Conservation (phyloP, 805 yeast species). For the Crinitomyces ghanaensis region DNA sequence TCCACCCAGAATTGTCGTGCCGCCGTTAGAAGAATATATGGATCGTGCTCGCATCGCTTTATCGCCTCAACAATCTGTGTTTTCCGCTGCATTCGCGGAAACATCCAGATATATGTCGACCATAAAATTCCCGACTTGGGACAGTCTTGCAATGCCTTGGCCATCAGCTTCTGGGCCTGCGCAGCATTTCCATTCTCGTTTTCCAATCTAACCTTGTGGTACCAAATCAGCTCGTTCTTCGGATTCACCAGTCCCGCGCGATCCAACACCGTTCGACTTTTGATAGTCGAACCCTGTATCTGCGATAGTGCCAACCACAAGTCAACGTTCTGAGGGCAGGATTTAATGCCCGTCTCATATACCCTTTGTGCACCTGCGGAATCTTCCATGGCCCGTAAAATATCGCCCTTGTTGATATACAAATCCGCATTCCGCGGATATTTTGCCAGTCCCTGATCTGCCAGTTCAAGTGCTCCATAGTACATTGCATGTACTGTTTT, state of each 20-base stretch:
- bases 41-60: conserved; percentile 48
- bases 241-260: conserved; percentile 46
- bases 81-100: conserved; percentile 37
- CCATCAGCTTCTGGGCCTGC: conserved; percentile 44
- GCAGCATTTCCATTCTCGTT: conserved; percentile 33
- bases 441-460: conserved; percentile 36
- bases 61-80: conserved; percentile 63
- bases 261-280: conserved; percentile 66
- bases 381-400: conserved; percentile 28
- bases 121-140: conserved; percentile 56
- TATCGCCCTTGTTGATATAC: conserved; percentile 53
- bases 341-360: conserved; percentile 38
- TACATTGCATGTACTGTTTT: too few relatives aligned
- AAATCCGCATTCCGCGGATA: conserved; percentile 44
- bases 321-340: conserved; percentile 31
- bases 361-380: conserved; percentile 35
- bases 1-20: conserved; percentile 59
- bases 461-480: conserved; percentile 34
- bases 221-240: conserved; percentile 41
- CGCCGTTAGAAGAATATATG: conserved; percentile 46
- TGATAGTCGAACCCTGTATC: conserved; percentile 31
- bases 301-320: conserved; percentile 52
- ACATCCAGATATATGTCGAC: conserved; percentile 43
- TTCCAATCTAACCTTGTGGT: conserved; percentile 51
- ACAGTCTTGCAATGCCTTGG: conserved; percentile 45